phyloP scores from a whole-genome alignment of 2,329 filamentous ascomycete genomes.

The Diaporthe sp. region DNA sequence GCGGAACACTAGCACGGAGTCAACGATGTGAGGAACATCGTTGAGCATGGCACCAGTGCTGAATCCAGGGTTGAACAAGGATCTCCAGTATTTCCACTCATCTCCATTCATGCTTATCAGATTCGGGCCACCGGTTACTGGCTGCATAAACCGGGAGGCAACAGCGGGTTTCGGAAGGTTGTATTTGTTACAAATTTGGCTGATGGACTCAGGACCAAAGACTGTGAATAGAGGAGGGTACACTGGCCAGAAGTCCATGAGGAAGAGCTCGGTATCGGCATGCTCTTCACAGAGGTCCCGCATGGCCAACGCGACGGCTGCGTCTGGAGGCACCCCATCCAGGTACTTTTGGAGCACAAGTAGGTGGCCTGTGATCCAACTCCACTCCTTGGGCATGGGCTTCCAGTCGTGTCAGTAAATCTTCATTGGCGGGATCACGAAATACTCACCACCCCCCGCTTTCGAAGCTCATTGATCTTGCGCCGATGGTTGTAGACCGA shows the following conservation, averaged over 20 bases:
- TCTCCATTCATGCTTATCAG: conserved; percentile 29
- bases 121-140: conserved; percentile 20
- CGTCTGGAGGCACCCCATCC: conserved; percentile 6
- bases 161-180: conserved; percentile 18
- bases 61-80: conserved; percentile 33
- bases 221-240: conserved; percentile 13
- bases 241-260: conserved; percentile 25
- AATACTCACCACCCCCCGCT: conserved; percentile 16
- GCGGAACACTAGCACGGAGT: conserved; percentile 23
- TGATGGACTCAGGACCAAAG: conserved; percentile 12
- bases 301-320: conserved; percentile 11
- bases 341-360: conserved; percentile 23
- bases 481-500: neutral
- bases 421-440: no score
- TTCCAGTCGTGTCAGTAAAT: neutral
- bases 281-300: conserved; percentile 7
- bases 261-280: conserved; percentile 14
- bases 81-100: conserved; percentile 36
- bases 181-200: conserved; percentile 20
- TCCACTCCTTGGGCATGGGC: conserved; percentile 19
- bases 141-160: neutral
- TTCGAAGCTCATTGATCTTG: conserved; percentile 24
- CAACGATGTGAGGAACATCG: conserved; percentile 7
- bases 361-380: conserved; percentile 19
- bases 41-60: conserved; percentile 12